Base-by-base conservation (phyloP, 768 basidiomycete genomes). In the Tricholoma terreum region DNA sequence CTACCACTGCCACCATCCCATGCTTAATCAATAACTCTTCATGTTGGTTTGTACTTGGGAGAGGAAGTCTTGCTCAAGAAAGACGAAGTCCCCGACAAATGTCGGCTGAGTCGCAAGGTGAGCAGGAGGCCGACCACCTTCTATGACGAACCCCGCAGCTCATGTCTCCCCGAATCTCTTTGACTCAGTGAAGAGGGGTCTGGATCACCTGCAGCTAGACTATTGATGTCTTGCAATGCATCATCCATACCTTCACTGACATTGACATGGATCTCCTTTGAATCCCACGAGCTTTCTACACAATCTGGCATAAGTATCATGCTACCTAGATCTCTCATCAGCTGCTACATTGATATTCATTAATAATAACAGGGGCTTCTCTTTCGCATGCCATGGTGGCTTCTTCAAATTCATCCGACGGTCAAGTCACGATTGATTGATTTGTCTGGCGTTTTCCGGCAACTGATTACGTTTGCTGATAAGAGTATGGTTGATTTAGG, bases 171-270 rank as follows among this genome's bases (percentile, higher is more conserved):
- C 89, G 83, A 81, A 85, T 63, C 89, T 91, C 43, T 90, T 91
- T 61, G 85, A 85, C 33, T 74, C 81, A 0, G 80, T 86, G 31
- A 84, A 84, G 61, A 70, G 73, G n/a, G 82, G 82, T 36, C 68
- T 91, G 57, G 71, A 87, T 65, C 77, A 88, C 14, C 76, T 91
- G 3, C 86, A 90, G 52, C 67, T 88, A 22, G 89, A 90, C 50
- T 89, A 77, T 91, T 63, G 90, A 90, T 63, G 69, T 90, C 2
- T 72, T 89, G 10, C 88, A 90, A 71, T 86, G 86, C n/a, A n/a
- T n/a, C n/a, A n/a, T n/a, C 14, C 40, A 7, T 1, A 48, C 46
- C 27, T 24, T 48, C 46, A 48, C 24, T 30, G 46, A 4, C 46
- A 40, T 40, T 17, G 38, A n/a, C n/a, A n/a, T 22, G 4, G 15